phyloP scores from a whole-genome alignment of 1,284 basidiomycete genomes.

The Sparassis latifolia region DNA sequence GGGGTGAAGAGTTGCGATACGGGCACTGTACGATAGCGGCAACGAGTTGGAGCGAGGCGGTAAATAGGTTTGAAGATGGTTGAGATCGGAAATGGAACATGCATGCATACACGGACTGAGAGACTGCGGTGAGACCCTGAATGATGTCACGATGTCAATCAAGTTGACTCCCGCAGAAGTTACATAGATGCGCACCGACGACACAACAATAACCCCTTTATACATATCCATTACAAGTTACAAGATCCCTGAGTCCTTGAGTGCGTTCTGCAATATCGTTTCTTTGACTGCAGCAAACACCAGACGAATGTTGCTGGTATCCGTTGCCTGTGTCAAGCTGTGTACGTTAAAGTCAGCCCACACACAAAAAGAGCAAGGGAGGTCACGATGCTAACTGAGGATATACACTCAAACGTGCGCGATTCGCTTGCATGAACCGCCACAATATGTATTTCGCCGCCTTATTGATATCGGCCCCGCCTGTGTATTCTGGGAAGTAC shows the following conservation, averaged over 20 bases:
- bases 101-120: slow-evolving; percentile 7
- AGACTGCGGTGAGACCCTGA: slow-evolving; percentile 3
- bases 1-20: no score
- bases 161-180: not conserved
- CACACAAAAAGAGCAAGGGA: not conserved
- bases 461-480: slow-evolving; percentile 93
- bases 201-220: slow-evolving; percentile 2
- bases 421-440: slow-evolving; percentile 94
- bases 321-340: slow-evolving; percentile 77
- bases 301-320: slow-evolving; percentile 78
- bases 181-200: slow-evolving; percentile 3
- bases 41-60: not conserved
- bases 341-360: slow-evolving; percentile 3
- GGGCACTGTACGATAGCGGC: slow-evolving; percentile 4
- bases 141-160: not conserved
- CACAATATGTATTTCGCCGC: slow-evolving; percentile 97
- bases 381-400: slow-evolving; percentile 66
- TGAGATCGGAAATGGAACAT: not conserved
- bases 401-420: slow-evolving; percentile 84
- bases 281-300: slow-evolving; percentile 98
- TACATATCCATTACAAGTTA: slow-evolving; percentile 14
- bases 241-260: slow-evolving; percentile 80
- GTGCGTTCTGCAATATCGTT: slow-evolving; percentile 88
- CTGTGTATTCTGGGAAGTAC: slow-evolving; percentile 94
- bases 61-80: not conserved